Evolutionary conservation across 129 eudicot genomes (phyloP).

Genomic region (Heracleum sosnowskyi): DNA sequence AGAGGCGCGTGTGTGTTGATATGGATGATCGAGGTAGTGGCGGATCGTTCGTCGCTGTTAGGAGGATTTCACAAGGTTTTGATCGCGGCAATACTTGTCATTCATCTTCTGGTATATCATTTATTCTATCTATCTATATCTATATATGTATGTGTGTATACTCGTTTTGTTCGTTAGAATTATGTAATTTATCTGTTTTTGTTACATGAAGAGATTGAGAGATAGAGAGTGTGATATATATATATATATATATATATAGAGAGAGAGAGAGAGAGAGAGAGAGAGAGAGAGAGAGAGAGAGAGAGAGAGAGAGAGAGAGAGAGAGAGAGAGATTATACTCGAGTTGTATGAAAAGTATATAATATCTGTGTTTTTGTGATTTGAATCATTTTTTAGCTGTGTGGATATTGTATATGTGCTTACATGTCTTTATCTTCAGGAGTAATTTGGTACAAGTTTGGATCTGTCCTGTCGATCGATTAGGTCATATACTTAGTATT

Average conservation of each 20-base stretch:
- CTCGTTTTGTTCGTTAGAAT: background rate
- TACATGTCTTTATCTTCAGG: constrained; percentile 17
- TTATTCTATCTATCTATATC: background rate
- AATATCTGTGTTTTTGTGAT: background rate
- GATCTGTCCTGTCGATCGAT: constrained; percentile 48
- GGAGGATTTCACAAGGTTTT: constrained; percentile 81
- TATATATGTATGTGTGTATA: background rate
- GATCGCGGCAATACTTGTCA: constrained; percentile 65
- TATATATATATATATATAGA: background rate
- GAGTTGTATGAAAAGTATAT: background rate
- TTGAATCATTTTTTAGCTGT: background rate
- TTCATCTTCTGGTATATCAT: constrained; percentile 61
- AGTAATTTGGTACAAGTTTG: constrained; percentile 38
- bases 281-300: background rate
- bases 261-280: background rate
- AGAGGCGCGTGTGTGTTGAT: constrained; percentile 10
- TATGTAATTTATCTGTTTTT: constrained; percentile 1
- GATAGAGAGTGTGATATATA: too few relatives aligned
- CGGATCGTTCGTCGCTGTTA: constrained; percentile 97
- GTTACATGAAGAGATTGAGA: background rate
- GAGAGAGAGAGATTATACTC: background rate
- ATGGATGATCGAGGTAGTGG: constrained; percentile 78
- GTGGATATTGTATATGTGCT: constrained; percentile 7
- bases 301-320: background rate
- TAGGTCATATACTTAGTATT: constrained; percentile 21